A percentile compares a stretch with the other conserved stretches of the same genome.
These are phyloP conservation scores for Mortierella antarctica DNA, from an alignment of 192 early-diverging fungal genomes.

Conservation along the genomic window DNA sequence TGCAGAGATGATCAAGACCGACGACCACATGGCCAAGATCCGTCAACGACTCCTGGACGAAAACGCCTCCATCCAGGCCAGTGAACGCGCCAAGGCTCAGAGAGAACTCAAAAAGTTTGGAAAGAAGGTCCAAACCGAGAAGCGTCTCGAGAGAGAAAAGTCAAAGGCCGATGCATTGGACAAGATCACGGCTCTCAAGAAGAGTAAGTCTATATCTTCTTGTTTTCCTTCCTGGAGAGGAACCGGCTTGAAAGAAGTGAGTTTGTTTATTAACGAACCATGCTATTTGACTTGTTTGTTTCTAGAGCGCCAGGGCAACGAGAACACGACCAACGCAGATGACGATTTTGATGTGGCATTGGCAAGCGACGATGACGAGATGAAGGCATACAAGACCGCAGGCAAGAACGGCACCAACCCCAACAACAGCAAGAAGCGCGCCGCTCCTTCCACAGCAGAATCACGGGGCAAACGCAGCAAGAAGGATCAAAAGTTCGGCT, in stretches of 20 bases:
- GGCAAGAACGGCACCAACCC: neutral
- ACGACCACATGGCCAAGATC: slow-evolving; percentile 93
- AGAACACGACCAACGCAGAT: slow-evolving; percentile 56
- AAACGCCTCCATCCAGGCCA: slow-evolving; percentile 77
- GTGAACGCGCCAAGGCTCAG: slow-evolving; percentile 87
- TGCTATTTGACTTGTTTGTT: neutral
- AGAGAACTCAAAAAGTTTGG: slow-evolving; percentile 96
- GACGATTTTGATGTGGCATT: slow-evolving; percentile 82
- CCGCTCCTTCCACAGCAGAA: slow-evolving; percentile 25
- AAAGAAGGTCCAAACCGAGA: slow-evolving; percentile 96
- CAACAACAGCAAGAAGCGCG: slow-evolving; percentile 32
- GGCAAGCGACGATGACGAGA: slow-evolving; percentile 48
- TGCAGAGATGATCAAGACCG: slow-evolving; percentile 98
- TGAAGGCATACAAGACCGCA: slow-evolving; percentile 34
- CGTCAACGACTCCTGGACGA: slow-evolving; percentile 90
- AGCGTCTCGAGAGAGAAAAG: slow-evolving; percentile 87
- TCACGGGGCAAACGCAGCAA: slow-evolving; percentile 35
- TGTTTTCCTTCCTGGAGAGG: slow-evolving; percentile 20
- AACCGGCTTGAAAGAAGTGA: neutral
- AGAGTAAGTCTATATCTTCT: slow-evolving; percentile 71
- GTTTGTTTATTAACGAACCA: no score
- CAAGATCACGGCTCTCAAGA: slow-evolving; percentile 90
- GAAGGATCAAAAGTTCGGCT: slow-evolving; percentile 91
- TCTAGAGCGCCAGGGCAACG: slow-evolving; percentile 67
- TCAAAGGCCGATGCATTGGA: slow-evolving; percentile 90